Conservation (phyloP, 2,329 filamentous ascomycete species). For the Fusarium sp. region DNA sequence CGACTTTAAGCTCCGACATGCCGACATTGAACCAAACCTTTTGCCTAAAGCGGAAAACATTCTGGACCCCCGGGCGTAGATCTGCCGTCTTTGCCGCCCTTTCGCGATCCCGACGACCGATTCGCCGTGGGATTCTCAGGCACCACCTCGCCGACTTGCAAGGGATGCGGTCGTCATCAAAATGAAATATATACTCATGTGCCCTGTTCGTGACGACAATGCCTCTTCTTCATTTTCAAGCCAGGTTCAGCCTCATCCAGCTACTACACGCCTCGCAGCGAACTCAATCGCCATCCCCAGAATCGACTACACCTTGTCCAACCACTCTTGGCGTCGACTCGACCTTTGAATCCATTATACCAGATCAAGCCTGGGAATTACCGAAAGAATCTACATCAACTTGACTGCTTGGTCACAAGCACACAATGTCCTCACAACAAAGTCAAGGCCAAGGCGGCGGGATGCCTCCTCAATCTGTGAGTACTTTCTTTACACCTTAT, state of each 20-base stretch:
- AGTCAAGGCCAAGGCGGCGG: conserved; percentile 3
- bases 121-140: neutral
- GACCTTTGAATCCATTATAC: neutral
- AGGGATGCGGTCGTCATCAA: neutral
- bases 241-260: neutral
- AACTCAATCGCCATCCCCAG: neutral
- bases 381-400: neutral
- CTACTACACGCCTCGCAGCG: neutral
- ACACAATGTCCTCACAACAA: conserved; percentile 28
- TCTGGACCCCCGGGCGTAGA: neutral
- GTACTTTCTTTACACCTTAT: neutral
- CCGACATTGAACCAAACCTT: conserved; percentile 28
- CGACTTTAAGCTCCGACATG: conserved; percentile 28
- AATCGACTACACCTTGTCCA: neutral
- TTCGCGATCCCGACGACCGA: conserved; percentile 35
- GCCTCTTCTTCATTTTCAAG: neutral
- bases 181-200: conserved; percentile 1
- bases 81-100: conserved; percentile 6
- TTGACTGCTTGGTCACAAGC: neutral
- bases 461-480: conserved; percentile 28
- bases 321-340: neutral
- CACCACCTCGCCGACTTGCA: neutral
- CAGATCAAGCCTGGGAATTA: neutral
- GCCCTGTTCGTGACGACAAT: neutral
- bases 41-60: conserved; percentile 31